Percentiles rank a stretch among this genome's conserved stretches.
Conservation (phyloP, 768 basidiomycete genomes). For the Lactarius indigo region DNA sequence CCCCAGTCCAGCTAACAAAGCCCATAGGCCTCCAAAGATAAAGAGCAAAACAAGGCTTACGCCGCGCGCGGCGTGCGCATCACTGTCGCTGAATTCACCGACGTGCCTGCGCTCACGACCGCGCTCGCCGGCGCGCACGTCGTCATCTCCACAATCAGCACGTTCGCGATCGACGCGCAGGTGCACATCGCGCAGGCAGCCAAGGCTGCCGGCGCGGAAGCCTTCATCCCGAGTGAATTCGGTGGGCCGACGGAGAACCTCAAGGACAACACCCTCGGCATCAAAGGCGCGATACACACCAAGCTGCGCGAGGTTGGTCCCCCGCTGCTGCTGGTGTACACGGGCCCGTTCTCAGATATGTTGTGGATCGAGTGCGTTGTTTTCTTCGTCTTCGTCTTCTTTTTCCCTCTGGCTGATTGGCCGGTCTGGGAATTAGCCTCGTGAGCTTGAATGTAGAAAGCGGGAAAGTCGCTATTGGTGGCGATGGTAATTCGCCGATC, state of each 20-base stretch:
- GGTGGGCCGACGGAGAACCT: slow-evolving; percentile 25
- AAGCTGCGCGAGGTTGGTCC: slow-evolving; percentile 22
- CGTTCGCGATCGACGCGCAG: slow-evolving; percentile 14
- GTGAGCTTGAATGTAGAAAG: slow-evolving; percentile 14
- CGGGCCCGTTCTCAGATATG: slow-evolving; percentile 23
- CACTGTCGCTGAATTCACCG: slow-evolving; percentile 13
- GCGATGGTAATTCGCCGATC: slow-evolving; percentile 21
- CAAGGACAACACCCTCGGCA: slow-evolving; percentile 9
- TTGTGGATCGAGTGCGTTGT: slow-evolving; percentile 11
- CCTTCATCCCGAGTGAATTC: slow-evolving; percentile 30
- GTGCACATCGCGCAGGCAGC: slow-evolving; percentile 22
- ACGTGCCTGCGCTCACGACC: slow-evolving; percentile 15
- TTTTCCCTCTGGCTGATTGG: not conserved
- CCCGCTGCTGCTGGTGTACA: slow-evolving; percentile 24
- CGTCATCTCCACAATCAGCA: slow-evolving; percentile 20
- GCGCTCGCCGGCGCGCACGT: slow-evolving; percentile 23
- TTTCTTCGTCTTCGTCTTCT: not conserved
- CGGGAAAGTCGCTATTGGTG: slow-evolving; percentile 22
- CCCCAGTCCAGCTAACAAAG: not conserved
- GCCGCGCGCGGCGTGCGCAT: slow-evolving; percentile 20
- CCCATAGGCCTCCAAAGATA: slow-evolving; percentile 15
- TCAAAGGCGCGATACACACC: slow-evolving; percentile 16
- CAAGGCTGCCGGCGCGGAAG: slow-evolving; percentile 22
- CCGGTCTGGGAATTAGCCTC: not conserved
- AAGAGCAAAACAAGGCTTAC: slow-evolving; percentile 8